These are phyloP conservation scores for Melanogaster broomeanus DNA, from an alignment of 768 basidiomycete genomes.

Conservation along the genomic window DNA sequence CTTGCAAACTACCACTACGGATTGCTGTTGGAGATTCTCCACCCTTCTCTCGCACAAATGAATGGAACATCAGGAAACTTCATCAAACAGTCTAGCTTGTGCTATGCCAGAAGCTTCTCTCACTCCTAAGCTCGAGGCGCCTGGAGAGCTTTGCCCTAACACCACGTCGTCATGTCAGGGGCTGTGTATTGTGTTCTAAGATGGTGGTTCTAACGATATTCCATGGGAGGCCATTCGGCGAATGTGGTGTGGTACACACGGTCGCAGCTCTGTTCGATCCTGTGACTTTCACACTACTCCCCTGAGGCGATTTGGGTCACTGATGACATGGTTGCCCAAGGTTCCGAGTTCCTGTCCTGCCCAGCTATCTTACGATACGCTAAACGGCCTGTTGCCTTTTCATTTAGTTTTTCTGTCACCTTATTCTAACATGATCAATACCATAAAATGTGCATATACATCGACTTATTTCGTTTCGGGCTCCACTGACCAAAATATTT, in stretches of 20 bases:
- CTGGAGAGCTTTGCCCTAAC: too few relatives aligned
- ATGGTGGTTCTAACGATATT: not conserved
- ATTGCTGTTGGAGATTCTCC: constrained; percentile 22
- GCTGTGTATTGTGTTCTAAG: not conserved
- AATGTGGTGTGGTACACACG: too few relatives aligned
- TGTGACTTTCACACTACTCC: not conserved
- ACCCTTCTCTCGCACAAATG: constrained; percentile 24
- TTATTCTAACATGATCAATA: too few relatives aligned
- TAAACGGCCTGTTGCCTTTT: not conserved
- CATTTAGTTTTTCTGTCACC: not conserved
- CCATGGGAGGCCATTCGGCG: not conserved
- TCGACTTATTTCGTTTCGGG: too few relatives aligned
- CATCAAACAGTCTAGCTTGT: not conserved
- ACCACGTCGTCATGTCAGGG: not conserved
- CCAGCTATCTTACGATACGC: not conserved
- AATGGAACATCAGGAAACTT: constrained; percentile 18
- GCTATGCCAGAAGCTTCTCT: not conserved
- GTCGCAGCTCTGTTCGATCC: not conserved
- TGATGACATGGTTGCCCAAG: not conserved
- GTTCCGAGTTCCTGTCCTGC: too few relatives aligned
- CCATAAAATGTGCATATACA: too few relatives aligned
- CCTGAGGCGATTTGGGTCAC: not conserved
- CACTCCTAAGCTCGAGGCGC: too few relatives aligned
- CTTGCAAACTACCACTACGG: not conserved
- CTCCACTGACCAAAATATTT: not conserved